Conservation (phyloP, 306 rosid species). For the Prunus davidiana region DNA sequence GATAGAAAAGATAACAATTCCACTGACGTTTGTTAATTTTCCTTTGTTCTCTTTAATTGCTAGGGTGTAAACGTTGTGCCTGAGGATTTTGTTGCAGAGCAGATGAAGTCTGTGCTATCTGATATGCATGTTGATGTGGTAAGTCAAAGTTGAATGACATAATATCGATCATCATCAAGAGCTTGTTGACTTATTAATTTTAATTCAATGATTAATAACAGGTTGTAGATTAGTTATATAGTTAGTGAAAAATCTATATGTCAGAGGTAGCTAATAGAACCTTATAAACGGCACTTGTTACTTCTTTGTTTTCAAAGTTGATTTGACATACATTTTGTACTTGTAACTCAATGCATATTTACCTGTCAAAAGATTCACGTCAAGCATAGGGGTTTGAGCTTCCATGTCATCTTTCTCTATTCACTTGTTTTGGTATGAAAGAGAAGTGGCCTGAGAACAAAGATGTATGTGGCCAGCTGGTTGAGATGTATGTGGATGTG, state of each 20-base stretch:
- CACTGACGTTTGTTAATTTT: not conserved
- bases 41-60: conserved; percentile 10
- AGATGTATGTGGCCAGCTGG: not conserved
- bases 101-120: conserved; percentile 77
- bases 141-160: conserved; percentile 16
- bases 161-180: not conserved
- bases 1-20: not conserved
- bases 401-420: too few relatives aligned
- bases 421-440: too few relatives aligned
- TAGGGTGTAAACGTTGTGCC: conserved; percentile 65
- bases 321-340: not conserved
- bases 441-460: too few relatives aligned
- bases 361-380: not conserved
- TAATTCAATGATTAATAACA: not conserved
- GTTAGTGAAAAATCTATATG: not conserved
- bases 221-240: not conserved
- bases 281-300: not conserved
- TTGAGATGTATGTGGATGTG: not conserved
- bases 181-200: not conserved
- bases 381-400: not conserved
- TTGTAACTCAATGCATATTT: too few relatives aligned
- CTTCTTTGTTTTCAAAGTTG: not conserved
- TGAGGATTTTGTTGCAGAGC: conserved; percentile 69
- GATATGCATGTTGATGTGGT: conserved; percentile 97
- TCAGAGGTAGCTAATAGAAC: not conserved